Percentiles rank a stretch among this genome's conserved stretches.
Evolutionary conservation across 345 rosid genomes (phyloP).

Genomic region (Brassica juncea): DNA sequence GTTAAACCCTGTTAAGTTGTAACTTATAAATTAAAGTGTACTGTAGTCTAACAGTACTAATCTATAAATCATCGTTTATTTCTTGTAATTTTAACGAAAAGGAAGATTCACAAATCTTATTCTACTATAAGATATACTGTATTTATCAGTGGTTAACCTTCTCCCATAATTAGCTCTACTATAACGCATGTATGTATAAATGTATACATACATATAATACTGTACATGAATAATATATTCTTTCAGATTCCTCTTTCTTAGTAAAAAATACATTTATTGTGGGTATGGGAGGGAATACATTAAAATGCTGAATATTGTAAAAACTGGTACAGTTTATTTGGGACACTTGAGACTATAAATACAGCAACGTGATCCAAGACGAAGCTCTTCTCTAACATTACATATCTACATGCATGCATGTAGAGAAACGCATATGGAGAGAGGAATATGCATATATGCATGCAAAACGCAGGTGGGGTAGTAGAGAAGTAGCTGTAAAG

Average conservation of each 20-base stretch:
- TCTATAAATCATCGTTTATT: background rate
- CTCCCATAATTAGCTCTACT: background rate
- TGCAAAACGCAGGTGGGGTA: slow-evolving; percentile 12
- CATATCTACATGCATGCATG: background rate
- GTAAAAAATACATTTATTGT: slow-evolving; percentile 9
- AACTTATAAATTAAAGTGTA: background rate
- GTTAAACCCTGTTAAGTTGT: too few species aligned
- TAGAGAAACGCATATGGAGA: background rate
- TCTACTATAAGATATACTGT: background rate
- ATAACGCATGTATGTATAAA: background rate
- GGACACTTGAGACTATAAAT: slow-evolving; percentile 21
- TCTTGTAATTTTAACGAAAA: background rate
- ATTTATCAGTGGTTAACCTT: background rate
- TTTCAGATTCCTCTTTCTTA: background rate
- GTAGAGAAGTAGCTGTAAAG: slow-evolving; percentile 34
- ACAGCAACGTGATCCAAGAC: background rate
- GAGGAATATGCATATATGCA: slow-evolving; percentile 16
- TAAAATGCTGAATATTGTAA: slow-evolving; percentile 4
- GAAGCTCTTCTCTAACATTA: background rate
- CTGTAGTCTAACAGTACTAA: slow-evolving; percentile 2
- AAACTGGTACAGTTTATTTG: background rate
- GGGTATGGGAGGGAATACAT: slow-evolving; percentile 18
- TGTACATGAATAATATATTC: background rate
- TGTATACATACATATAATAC: background rate
- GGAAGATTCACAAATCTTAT: background rate